A percentile compares a stretch with the other conserved stretches of the same genome.
phyloP scores from a whole-genome alignment of 2,329 filamentous ascomycete species.

The Capronia coronata region DNA sequence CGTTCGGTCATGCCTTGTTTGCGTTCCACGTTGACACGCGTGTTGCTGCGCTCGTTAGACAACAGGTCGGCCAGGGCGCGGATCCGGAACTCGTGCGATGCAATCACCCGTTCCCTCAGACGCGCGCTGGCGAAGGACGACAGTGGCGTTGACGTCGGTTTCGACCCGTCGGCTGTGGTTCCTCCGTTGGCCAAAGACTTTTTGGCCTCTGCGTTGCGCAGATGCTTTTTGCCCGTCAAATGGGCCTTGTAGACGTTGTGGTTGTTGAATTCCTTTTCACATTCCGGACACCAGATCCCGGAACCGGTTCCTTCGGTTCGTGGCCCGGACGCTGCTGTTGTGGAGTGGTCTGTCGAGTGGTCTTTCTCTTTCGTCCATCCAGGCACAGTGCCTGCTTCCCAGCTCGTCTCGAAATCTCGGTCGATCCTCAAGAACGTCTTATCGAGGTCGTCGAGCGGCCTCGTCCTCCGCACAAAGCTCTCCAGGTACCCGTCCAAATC shows the following conservation, averaged over 20 bases:
- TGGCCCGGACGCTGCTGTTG: slow-evolving; percentile 37
- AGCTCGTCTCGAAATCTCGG: slow-evolving; percentile 73
- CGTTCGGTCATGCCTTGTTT: slow-evolving; percentile 96
- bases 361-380: slow-evolving; percentile 63
- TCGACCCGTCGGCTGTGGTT: slow-evolving; percentile 11
- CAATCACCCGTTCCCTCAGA: slow-evolving; percentile 82
- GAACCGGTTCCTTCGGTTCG: slow-evolving; percentile 54
- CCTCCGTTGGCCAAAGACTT: slow-evolving; percentile 32
- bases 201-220: slow-evolving; percentile 68
- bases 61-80: slow-evolving; percentile 74
- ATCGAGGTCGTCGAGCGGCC: slow-evolving; percentile 78
- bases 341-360: slow-evolving; percentile 22
- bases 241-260: slow-evolving; percentile 90
- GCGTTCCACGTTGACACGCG: slow-evolving; percentile 88
- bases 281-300: slow-evolving; percentile 82
- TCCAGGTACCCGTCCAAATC: slow-evolving; percentile 78
- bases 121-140: slow-evolving; percentile 33
- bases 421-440: slow-evolving; percentile 71
- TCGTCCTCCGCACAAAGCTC: slow-evolving; percentile 74
- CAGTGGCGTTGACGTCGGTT: neutral
- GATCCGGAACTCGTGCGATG: slow-evolving; percentile 78
- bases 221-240: slow-evolving; percentile 84
- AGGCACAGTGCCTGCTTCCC: slow-evolving; percentile 70
- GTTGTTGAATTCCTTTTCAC: slow-evolving; percentile 92
- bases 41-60: slow-evolving; percentile 81